Percentiles rank a stretch among this genome's conserved stretches.
phyloP scores from a whole-genome alignment of 2,329 filamentous ascomycete species.

The Verticillium albo-atrum region DNA sequence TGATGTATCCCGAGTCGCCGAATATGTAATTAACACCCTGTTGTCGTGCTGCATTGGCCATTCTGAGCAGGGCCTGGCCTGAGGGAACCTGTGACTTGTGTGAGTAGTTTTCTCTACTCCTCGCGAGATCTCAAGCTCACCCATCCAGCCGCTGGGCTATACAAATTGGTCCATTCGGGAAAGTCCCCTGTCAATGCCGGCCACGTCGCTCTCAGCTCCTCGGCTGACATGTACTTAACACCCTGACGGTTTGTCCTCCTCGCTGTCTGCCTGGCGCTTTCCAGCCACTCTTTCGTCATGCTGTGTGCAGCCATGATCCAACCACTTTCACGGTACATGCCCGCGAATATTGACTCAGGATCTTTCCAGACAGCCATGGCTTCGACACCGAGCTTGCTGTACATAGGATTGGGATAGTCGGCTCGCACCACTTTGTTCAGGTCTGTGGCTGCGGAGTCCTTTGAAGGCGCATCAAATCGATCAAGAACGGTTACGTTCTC shows the following conservation, averaged over 20 bases:
- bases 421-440: conserved; percentile 31
- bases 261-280: conserved; percentile 19
- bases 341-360: conserved; percentile 16
- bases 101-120: neutral
- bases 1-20: conserved; percentile 15
- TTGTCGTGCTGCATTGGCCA: conserved; percentile 21
- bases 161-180: conserved; percentile 21
- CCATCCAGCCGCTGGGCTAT: conserved; percentile 23
- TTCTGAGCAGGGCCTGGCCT: conserved; percentile 22
- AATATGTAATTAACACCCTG: conserved; percentile 22
- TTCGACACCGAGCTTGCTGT: conserved; percentile 22
- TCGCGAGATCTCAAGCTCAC: conserved; percentile 7
- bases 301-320: conserved; percentile 20
- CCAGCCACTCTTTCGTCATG: conserved; percentile 21
- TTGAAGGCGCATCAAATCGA: conserved; percentile 16
- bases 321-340: conserved; percentile 23
- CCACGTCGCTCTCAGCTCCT: conserved; percentile 21
- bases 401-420: conserved; percentile 26
- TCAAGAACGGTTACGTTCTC: conserved; percentile 18
- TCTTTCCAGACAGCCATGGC: conserved; percentile 21
- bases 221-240: conserved; percentile 18
- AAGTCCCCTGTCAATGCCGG: conserved; percentile 18
- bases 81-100: conserved; percentile 10
- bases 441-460: conserved; percentile 21
- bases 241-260: conserved; percentile 15